A percentile compares a stretch with the other conserved stretches of the same genome.
Conservation (phyloP, 1,139 yeast species). For the Suhomyces chickasaworum region DNA sequence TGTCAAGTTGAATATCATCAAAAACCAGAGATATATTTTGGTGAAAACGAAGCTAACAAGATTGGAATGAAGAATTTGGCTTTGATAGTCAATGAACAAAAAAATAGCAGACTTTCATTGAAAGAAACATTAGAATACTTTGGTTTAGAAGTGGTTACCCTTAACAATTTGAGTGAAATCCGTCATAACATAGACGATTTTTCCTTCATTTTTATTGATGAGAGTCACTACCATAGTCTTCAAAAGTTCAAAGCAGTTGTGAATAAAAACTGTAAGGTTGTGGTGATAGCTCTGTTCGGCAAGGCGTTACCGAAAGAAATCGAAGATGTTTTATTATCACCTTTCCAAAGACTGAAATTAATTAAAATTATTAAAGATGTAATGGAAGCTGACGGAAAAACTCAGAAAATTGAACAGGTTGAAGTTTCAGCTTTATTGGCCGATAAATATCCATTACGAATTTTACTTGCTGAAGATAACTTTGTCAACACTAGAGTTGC, state of each 20-base stretch:
- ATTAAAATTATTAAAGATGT: conserved; percentile 20
- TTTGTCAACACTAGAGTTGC: conserved; percentile 54
- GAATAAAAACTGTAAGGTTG: conserved; percentile 17
- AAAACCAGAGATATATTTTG: conserved; percentile 23
- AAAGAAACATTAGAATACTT: conserved; percentile 29
- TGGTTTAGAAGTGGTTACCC: conserved; percentile 35
- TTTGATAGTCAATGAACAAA: conserved; percentile 38
- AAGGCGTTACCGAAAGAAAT: conserved; percentile 28
- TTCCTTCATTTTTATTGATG: conserved; percentile 24
- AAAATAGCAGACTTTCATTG: conserved; percentile 37
- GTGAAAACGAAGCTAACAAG: conserved; percentile 16
- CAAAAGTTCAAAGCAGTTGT: conserved; percentile 13
- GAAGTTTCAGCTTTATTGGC: conserved; percentile 13
- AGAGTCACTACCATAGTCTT: conserved; percentile 21
- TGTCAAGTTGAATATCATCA: conserved; percentile 29
- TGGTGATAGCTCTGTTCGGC: conserved; percentile 35
- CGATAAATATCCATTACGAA: conserved; percentile 42
- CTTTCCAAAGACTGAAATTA: conserved; percentile 36
- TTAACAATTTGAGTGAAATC: conserved; percentile 9
- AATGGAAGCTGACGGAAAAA: neutral
- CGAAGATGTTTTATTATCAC: conserved; percentile 34
- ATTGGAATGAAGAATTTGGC: conserved; percentile 23
- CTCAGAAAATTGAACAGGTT: neutral
- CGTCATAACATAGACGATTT: conserved; percentile 14
- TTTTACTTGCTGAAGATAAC: conserved; percentile 57